Conservation (phyloP, 2,329 filamentous ascomycete genomes). For the Colletotrichum tropicicola region DNA sequence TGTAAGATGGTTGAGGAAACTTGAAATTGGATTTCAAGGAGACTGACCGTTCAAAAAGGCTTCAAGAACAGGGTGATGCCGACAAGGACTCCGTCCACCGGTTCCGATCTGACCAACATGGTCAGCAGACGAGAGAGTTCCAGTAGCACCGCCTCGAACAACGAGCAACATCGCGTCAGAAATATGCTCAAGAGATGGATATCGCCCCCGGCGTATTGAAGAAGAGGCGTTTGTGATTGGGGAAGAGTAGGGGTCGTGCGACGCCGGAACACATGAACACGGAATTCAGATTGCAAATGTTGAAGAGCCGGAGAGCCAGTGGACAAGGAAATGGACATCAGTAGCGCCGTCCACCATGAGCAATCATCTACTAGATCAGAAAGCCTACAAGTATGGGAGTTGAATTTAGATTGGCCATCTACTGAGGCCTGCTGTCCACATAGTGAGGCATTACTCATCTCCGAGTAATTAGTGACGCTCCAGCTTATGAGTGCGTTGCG, state of each 20-base stretch:
- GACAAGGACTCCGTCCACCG: conserved; percentile 20
- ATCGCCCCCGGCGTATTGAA: background rate
- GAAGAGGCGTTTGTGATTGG: background rate
- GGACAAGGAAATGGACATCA: too few species aligned
- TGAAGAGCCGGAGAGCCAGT: too few species aligned
- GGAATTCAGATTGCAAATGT: too few species aligned
- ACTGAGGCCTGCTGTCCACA: too few species aligned
- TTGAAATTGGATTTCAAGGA: background rate
- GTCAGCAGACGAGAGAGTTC: conserved; percentile 16
- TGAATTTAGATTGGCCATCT: too few species aligned
- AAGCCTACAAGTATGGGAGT: too few species aligned
- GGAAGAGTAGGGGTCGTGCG: background rate
- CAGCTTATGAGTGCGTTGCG: too few species aligned
- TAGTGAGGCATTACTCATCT: too few species aligned
- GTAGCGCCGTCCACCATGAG: too few species aligned
- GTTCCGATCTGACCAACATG: conserved; percentile 20
- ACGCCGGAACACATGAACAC: too few species aligned
- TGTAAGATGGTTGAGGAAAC: background rate
- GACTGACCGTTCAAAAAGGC: conserved; percentile 6
- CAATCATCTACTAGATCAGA: too few species aligned
- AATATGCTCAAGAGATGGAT: conserved; percentile 25
- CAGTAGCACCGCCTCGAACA: conserved; percentile 14
- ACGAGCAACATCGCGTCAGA: conserved; percentile 1
- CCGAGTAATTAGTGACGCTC: too few species aligned
- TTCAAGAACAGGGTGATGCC: conserved; percentile 22